Evolutionary conservation across 2,329 filamentous ascomycete species (phyloP), one percentile per base, ranked within the genome.

Genomic region (Cladosporium sp.): DNA sequence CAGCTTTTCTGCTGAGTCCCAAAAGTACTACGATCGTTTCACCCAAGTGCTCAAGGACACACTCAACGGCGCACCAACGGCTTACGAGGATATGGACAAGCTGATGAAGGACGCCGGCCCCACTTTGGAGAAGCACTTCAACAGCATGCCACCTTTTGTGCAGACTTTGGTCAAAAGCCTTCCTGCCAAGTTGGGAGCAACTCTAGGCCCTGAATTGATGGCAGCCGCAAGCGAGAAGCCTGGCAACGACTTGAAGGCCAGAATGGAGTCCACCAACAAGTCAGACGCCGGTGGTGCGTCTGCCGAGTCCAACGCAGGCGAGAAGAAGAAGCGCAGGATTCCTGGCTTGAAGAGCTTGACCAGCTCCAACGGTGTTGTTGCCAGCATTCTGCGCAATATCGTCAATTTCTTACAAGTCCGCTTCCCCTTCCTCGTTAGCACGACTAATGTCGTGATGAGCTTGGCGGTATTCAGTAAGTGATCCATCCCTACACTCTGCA

Each of bases 41-140:
- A 96, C 92, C 1, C 83, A 93, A 65, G 89, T 97, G 37, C 90
- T 99, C 74, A 95, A 94, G 76, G 95, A 99, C 76, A 86, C 97
- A 18, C 87, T 95, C 73, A 93, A 93, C 75, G 95, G 95, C 68
- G 95, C 92, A 1, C 95, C 95, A 3, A 97, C 94, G 0, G 95
- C 95, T 2, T 97, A 96, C 78, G 85, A 90, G 74, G 95, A 99
- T 76, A 88, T 99, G n/a, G 88, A 89, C 72, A 86, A 84, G 74
- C 81, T 89, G 21, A 81, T 89, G 69, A 87, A 82, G 11, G 86
- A 87, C 64, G 86, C 85, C n/a, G 86, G 88, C 68, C 79, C 81
- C n/a, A 84, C 88, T 69, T 77, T 90, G 21, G 85, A 89, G 72
- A 84, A 85, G 69, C 86, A 88, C 67, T 90, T 87, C 73, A 82